Evolutionary conservation across 345 rosid species (phyloP).

Genomic region (Lenwebbia sp.): DNA sequence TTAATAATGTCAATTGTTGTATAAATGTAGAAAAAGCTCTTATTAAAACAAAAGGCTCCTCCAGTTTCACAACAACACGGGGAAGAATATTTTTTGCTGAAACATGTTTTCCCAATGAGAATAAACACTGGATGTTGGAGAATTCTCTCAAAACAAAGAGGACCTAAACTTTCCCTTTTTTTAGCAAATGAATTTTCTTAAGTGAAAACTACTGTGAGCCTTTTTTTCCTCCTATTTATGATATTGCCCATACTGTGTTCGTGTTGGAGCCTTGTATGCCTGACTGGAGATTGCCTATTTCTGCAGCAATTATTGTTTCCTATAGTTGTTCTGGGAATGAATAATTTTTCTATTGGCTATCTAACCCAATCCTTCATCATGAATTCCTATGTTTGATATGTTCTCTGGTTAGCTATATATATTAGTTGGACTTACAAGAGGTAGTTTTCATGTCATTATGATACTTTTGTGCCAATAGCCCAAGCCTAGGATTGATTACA

Average conservation of each 20-base stretch:
- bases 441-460: background rate
- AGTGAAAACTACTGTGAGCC: background rate
- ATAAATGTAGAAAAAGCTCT: background rate
- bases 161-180: background rate
- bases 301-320: background rate
- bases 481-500: slow-evolving; percentile 89
- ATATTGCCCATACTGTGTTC: background rate
- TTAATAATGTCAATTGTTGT: background rate
- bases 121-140: no score
- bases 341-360: background rate
- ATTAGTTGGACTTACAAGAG: background rate
- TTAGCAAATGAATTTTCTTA: background rate
- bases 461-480: slow-evolving; percentile 34
- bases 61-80: background rate
- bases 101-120: background rate
- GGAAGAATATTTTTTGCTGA: background rate
- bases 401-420: background rate
- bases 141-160: background rate
- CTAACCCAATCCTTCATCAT: background rate
- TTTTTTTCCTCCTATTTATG: background rate
- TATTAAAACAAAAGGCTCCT: background rate
- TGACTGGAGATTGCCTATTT: background rate
- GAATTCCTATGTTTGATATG: background rate
- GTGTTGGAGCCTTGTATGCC: background rate
- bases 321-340: background rate